These are phyloP conservation scores for Elaeis guineensis DNA, from an alignment of 176 grass and related monocot species.

Conservation along the genomic window DNA sequence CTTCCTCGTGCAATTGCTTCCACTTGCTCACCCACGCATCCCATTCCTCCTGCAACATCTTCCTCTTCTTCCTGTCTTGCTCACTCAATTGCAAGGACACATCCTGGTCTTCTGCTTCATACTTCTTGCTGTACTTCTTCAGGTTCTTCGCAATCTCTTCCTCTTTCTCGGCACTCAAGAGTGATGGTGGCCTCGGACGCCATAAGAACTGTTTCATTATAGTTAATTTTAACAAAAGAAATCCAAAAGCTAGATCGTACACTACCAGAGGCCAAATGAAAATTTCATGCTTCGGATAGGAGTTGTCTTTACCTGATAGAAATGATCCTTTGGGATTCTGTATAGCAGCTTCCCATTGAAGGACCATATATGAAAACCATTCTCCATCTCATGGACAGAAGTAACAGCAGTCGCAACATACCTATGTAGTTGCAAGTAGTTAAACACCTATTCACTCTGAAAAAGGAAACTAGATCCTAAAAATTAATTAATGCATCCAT, in stretches of 20 bases:
- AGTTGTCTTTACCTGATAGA: conserved; percentile 53
- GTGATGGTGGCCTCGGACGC: conserved; percentile 60
- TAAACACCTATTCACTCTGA: not conserved
- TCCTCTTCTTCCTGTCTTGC: conserved; percentile 61
- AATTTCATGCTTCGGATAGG: no score
- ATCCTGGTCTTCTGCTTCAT: conserved; percentile 77
- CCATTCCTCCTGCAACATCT: conserved; percentile 72
- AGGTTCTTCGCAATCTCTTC: conserved; percentile 71
- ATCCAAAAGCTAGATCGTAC: not conserved
- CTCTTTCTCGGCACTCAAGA: conserved; percentile 55
- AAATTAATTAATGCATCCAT: no score
- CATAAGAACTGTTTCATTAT: conserved; percentile 52
- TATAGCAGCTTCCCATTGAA: conserved; percentile 80
- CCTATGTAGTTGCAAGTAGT: conserved; percentile 21
- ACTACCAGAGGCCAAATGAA: no score
- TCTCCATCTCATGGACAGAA: conserved; percentile 95
- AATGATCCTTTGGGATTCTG: conserved; percentile 88
- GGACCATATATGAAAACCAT: conserved; percentile 84
- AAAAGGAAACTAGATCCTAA: not conserved
- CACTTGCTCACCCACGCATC: conserved; percentile 63
- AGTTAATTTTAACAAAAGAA: conserved; percentile 2
- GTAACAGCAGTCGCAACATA: conserved; percentile 75
- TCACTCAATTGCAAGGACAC: conserved; percentile 51
- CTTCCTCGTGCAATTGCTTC: conserved; percentile 70
- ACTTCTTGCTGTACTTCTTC: conserved; percentile 78